Percentiles rank a stretch among this genome's conserved stretches.
Evolutionary conservation across 768 basidiomycete genomes (phyloP).

Genomic region (Panaeolus papilionaceus): DNA sequence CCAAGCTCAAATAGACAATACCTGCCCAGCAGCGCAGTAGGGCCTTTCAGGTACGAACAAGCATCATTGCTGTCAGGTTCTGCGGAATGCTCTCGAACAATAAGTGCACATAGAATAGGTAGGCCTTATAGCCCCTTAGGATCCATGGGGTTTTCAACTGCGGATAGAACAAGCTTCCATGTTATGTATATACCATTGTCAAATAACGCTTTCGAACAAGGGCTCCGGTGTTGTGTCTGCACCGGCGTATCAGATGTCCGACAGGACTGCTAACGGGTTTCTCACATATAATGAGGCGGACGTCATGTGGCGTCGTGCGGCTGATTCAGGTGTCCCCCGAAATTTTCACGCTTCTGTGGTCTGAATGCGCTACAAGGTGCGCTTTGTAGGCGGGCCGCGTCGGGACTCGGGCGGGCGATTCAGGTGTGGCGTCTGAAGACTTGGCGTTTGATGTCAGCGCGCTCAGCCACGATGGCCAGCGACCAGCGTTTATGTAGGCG

Average conservation of each 20-base stretch:
- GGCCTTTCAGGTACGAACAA: not conserved
- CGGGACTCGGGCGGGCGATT: too few species aligned
- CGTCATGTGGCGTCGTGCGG: not conserved
- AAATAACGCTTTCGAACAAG: not conserved
- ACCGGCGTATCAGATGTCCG: not conserved
- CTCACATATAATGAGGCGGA: not conserved
- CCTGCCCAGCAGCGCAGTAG: not conserved
- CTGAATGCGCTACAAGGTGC: too few species aligned
- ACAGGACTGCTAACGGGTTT: not conserved
- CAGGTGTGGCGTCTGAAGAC: too few species aligned
- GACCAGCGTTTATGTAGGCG: too few species aligned
- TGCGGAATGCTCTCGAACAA: not conserved
- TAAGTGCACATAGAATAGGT: not conserved
- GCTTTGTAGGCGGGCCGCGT: too few species aligned
- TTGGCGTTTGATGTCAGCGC: not conserved
- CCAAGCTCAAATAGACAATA: not conserved
- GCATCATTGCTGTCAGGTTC: not conserved
- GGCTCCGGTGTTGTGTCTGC: not conserved
- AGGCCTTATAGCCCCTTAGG: not conserved
- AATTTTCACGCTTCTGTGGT: too few species aligned
- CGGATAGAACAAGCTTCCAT: slow-evolving; percentile 2
- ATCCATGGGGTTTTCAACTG: not conserved
- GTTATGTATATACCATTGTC: slow-evolving; percentile 2
- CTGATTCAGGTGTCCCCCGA: too few species aligned
- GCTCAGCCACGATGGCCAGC: not conserved